Evolutionary conservation across 208 protist species (phyloP), one percentile per base, ranked within the genome.

Genomic region (Leishmania amazonensis): DNA sequence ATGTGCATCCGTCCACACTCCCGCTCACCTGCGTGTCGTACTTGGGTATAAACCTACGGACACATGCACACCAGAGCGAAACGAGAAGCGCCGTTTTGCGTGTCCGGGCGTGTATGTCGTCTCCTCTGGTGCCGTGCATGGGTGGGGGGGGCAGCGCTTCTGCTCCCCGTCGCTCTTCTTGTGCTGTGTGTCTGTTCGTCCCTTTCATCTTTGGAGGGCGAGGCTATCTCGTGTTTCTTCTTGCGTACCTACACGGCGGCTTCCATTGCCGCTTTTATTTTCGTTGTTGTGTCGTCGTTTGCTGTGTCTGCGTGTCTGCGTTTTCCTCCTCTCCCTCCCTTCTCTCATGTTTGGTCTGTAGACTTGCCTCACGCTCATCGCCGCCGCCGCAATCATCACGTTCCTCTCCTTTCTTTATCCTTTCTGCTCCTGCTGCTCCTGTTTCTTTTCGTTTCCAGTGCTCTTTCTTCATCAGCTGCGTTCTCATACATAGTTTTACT

Each of bases 101-200:
- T 76, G 72, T 58, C n/a, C 19, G 72, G 62, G 73, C 58, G 73
- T 76, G 72, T 38, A 40, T 58, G 53, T 24, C 53, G 3, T 24
- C 17, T 58, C 53, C 17, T 58, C 19, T 58, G 53, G 9, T 15
- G 53, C 17, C 1, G 53, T 58, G 53, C 53, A 15, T 58, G 19
- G 17, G 19, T 35, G 31, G 11, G 17, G 17, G 15, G 9, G 15
- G 9, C 53, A 8, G 17, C 28, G 15, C 58, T 64, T 5, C 58
- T 64, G 58, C 58, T 64, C 28, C 58, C 8, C 1, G 3, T 49
- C 8, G 9, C 6, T 49, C 47, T 49, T 49, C 6, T 11, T 49
- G 6, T 11, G 47, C 6, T 11, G 3, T 49, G 47, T 49, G 3
- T 49, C 47, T 67, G 8, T 1, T 67, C 6, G 24, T 8, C n/a